A percentile compares a stretch with the other conserved stretches of the same genome.
Evolutionary conservation across 345 rosid species (phyloP).

Genomic region (Arabis hirsuta): DNA sequence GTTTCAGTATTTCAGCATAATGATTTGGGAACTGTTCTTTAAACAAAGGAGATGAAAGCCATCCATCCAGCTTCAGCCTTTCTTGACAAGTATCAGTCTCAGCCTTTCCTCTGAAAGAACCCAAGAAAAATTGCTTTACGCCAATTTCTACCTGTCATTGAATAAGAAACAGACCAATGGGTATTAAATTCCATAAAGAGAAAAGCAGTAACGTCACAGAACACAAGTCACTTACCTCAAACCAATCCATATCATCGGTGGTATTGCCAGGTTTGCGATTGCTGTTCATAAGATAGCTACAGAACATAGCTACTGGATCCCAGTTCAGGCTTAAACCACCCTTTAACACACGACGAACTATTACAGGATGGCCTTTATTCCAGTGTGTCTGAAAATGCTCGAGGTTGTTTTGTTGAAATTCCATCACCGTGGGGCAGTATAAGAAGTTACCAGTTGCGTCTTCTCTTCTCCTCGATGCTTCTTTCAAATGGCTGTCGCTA

Average conservation of each 20-base stretch:
- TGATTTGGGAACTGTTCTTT: slow-evolving; percentile 85
- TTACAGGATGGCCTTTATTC: slow-evolving; percentile 90
- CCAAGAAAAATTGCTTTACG: slow-evolving; percentile 67
- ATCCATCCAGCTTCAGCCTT: slow-evolving; percentile 80
- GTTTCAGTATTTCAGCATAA: slow-evolving; percentile 63
- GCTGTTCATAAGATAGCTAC: slow-evolving; percentile 70
- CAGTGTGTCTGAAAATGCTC: slow-evolving; percentile 97
- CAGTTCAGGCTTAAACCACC: slow-evolving; percentile 62
- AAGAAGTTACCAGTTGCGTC: slow-evolving; percentile 68
- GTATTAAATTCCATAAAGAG: background rate
- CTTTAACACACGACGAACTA: slow-evolving; percentile 70
- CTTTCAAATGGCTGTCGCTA: slow-evolving; percentile 58
- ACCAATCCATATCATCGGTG: slow-evolving; percentile 68
- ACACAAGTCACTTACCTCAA: slow-evolving; percentile 68
- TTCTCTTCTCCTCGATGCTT: slow-evolving; percentile 74
- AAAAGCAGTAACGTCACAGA: slow-evolving; percentile 12
- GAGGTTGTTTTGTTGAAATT: slow-evolving; percentile 64
- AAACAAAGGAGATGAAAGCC: slow-evolving; percentile 83
- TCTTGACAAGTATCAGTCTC: slow-evolving; percentile 69
- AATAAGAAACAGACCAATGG: slow-evolving; percentile 14
- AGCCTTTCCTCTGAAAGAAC: slow-evolving; percentile 67
- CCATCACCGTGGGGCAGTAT: slow-evolving; percentile 60
- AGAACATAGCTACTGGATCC: slow-evolving; percentile 91
- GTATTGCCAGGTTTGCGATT: slow-evolving; percentile 45
- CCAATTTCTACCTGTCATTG: slow-evolving; percentile 84